Conservation (phyloP, 139 green algal species). For the Chlorokybus atmophyticus region DNA sequence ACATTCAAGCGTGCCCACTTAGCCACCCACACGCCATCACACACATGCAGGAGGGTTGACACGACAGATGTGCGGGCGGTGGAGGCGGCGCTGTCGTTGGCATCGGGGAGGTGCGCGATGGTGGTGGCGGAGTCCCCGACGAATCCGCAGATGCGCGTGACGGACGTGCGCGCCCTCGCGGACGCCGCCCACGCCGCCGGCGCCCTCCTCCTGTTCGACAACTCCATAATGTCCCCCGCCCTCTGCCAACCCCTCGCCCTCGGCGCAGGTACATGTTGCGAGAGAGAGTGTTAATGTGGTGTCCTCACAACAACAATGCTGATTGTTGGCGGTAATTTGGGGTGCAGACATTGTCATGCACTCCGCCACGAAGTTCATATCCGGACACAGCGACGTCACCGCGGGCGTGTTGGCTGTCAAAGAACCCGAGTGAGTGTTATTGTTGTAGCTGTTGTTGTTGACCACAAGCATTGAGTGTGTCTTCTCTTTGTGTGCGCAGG, state of each 20-base stretch:
- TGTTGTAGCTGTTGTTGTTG: no score
- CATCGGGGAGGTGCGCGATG: slow-evolving; percentile 32
- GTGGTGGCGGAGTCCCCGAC: slow-evolving; percentile 96
- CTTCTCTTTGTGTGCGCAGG: background rate
- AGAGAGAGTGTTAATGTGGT: no score
- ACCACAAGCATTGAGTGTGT: background rate
- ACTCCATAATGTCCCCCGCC: slow-evolving; percentile 83
- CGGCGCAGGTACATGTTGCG: slow-evolving; percentile 17
- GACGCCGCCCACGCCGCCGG: slow-evolving; percentile 37
- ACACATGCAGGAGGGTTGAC: slow-evolving; percentile 53
- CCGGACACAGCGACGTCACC: slow-evolving; percentile 86
- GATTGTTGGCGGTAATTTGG: background rate
- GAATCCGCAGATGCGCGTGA: slow-evolving; percentile 93
- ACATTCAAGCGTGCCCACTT: no score
- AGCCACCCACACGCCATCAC: no score
- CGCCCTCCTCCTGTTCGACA: slow-evolving; percentile 83
- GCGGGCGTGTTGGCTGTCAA: slow-evolving; percentile 72
- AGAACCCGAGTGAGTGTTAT: slow-evolving; percentile 20
- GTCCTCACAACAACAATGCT: no score
- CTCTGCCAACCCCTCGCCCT: slow-evolving; percentile 64
- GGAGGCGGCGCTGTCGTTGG: slow-evolving; percentile 13
- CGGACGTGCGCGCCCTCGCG: slow-evolving; percentile 69
- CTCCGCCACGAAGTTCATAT: slow-evolving; percentile 90
- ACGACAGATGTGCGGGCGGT: slow-evolving; percentile 59
- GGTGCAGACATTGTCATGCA: slow-evolving; percentile 94